Base-by-base conservation (phyloP, 441 rosid species). In the Adansonia rubrostipa region DNA sequence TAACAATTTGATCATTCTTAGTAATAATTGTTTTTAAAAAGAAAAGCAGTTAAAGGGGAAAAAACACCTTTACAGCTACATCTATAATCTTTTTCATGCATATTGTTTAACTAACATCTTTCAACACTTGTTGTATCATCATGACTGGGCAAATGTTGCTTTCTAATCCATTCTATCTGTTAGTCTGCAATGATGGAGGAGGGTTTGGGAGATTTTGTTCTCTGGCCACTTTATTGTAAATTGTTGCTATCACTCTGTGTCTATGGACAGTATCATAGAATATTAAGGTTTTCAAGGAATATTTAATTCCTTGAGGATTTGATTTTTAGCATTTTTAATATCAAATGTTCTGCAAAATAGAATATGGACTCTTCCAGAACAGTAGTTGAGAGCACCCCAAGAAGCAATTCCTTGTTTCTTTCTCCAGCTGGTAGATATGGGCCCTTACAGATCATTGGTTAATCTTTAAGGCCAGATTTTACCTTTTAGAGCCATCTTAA, bases 111-210 rank as follows among this genome's bases (percentile, higher is more conserved):
- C 15, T 17, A 67, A 19, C 54, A 47, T 62, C 14, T 45, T 67
- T 67, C 24, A 45, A 44, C 15, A 44, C n/a, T 67, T 19, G 24
- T 51, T 4, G 69, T 33, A 36, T 33, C 40, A 61, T 22, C 65
- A 61, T 19, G 8, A 5, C 22, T 8, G 11, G 51, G 24, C 51
- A 42, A 7, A 15, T 15, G 9, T 42, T 42, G 13, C 47, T 64
- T 19, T 64, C 69, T 64, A 64, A 14, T 66, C 51, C 24, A 44
- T n/a, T 66, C 71, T 66, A 51, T 40, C 22, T 42, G 51, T 66
- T 66, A 67, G 71, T 1, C 20, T 44, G 71, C 53, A 19, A 67
- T 61, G 17, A 28, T 62, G 19, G 40, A 28, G 62, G 67, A 28
- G 33, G 33, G 67, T 62, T 28, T 13, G 10, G 54, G 51, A 9